Conservation (phyloP, 2,329 filamentous ascomycete species). For the Penicillium sp. region DNA sequence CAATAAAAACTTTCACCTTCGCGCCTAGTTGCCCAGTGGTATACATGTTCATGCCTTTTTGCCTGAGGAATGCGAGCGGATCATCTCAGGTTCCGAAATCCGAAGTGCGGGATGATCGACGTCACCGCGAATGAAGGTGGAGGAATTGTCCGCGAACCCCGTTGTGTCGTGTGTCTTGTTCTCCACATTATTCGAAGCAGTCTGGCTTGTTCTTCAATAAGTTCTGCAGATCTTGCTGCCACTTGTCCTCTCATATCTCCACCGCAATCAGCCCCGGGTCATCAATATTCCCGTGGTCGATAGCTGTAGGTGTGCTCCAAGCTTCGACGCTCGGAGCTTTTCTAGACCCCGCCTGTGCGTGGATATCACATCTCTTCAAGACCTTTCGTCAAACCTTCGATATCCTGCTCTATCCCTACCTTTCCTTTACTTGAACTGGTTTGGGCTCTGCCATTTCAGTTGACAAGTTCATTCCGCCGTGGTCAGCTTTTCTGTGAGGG, state of each 20-base stretch:
- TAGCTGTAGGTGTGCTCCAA: background rate
- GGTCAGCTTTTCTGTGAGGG: slow-evolving; percentile 9
- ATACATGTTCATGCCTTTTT: slow-evolving; percentile 8
- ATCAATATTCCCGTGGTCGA: background rate
- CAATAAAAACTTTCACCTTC: too few species aligned
- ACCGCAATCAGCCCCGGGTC: background rate
- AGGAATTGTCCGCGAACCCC: slow-evolving; percentile 1
- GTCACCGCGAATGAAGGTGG: slow-evolving; percentile 19
- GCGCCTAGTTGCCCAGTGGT: too few species aligned
- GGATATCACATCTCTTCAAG: slow-evolving; percentile 8
- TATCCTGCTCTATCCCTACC: background rate
- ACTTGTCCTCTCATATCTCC: background rate
- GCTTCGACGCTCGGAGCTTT: background rate
- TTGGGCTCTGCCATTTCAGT: background rate
- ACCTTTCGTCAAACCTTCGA: slow-evolving; percentile 2
- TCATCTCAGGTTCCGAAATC: slow-evolving; percentile 15
- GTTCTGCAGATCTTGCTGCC: background rate
- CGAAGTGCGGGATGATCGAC: slow-evolving; percentile 30
- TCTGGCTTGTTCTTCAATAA: background rate
- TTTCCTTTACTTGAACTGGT: background rate
- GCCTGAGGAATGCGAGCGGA: slow-evolving; percentile 17
- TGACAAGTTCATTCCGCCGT: background rate
- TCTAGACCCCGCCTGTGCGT: slow-evolving; percentile 8
- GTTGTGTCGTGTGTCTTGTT: slow-evolving; percentile 3
- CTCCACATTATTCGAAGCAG: slow-evolving; percentile 9